These are phyloP conservation scores for Candida namnaoensis DNA, from an alignment of 805 yeast species.

Conservation along the genomic window DNA sequence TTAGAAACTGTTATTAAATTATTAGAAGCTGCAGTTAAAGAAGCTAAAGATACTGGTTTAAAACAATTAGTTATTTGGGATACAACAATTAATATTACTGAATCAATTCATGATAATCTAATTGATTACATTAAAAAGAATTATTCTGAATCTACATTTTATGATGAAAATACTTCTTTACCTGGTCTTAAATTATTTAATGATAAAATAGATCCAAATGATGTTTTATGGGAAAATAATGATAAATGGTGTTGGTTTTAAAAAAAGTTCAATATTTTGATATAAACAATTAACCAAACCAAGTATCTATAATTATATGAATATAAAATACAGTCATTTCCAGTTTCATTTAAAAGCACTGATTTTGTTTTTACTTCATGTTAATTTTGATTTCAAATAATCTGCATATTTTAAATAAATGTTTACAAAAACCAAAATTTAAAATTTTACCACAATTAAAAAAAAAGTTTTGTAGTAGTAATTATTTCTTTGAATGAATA, in stretches of 20 bases:
- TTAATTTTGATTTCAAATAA: too few species aligned
- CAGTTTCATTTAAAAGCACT: too few species aligned
- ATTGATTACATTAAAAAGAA: neutral
- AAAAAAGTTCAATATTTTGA: too few species aligned
- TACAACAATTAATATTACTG: conserved; percentile 15
- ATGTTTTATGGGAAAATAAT: conserved; percentile 31
- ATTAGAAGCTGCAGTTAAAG: conserved; percentile 23
- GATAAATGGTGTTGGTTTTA: conserved; percentile 43
- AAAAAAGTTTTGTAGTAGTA: too few species aligned
- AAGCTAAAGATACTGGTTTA: conserved; percentile 21
- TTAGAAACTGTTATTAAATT: conserved; percentile 16
- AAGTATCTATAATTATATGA: too few species aligned
- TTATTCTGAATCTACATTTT: neutral
- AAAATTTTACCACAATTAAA: too few species aligned
- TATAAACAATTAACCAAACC: too few species aligned
- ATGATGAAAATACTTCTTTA: conserved; percentile 20
- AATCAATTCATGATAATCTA: conserved; percentile 8
- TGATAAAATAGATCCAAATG: conserved; percentile 5
- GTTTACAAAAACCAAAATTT: too few species aligned
- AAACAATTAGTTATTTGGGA: conserved; percentile 30
- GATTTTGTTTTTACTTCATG: too few species aligned
- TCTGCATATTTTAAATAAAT: too few species aligned
- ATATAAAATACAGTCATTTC: too few species aligned
- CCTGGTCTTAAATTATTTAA: conserved; percentile 29
- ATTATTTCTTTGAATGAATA: too few species aligned